Conservation (phyloP, 208 protist genomes). For the Leishmania mexicana region DNA sequence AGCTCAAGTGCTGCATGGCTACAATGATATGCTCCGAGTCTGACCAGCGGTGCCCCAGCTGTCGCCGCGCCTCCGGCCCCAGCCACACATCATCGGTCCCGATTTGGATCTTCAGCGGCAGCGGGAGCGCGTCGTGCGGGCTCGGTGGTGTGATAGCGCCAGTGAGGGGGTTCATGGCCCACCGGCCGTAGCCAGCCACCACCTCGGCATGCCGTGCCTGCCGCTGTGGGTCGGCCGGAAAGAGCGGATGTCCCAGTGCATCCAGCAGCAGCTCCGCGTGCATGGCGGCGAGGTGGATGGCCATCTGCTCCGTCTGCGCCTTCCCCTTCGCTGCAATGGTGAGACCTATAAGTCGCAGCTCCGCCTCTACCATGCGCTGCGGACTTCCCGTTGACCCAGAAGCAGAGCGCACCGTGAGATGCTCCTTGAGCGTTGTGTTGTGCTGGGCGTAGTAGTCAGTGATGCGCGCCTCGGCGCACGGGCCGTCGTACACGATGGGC, state of each 20-base stretch:
- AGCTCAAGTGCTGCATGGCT: slow-evolving; percentile 37
- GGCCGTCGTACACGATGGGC: slow-evolving; percentile 68
- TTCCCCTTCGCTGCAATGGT: slow-evolving; percentile 51
- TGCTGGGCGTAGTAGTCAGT: slow-evolving; percentile 70
- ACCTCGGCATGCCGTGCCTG: slow-evolving; percentile 68
- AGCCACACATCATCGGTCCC: slow-evolving; percentile 77
- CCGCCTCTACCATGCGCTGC: slow-evolving; percentile 55
- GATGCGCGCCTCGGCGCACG: slow-evolving; percentile 47
- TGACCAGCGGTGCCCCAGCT: slow-evolving; percentile 28
- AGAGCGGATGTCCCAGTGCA: slow-evolving; percentile 60
- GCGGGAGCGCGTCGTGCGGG: slow-evolving; percentile 58
- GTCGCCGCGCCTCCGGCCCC: slow-evolving; percentile 14
- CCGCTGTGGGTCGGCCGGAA: slow-evolving; percentile 45
- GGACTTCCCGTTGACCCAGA: slow-evolving; percentile 30
- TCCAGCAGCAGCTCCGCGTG: slow-evolving; percentile 84
- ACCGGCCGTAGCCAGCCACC: slow-evolving; percentile 68
- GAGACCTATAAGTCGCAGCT: slow-evolving; percentile 50
- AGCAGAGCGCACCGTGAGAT: slow-evolving; percentile 37
- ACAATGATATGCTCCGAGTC: slow-evolving; percentile 61
- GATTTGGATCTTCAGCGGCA: slow-evolving; percentile 75
- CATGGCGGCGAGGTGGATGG: slow-evolving; percentile 76
- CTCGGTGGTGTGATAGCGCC: slow-evolving; percentile 25
- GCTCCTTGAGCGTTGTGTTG: slow-evolving; percentile 39
- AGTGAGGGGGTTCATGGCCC: slow-evolving; percentile 56
- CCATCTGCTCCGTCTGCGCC: slow-evolving; percentile 59